Conservation (phyloP, 192 early-diverging fungal species). For the Linnemannia exigua region DNA sequence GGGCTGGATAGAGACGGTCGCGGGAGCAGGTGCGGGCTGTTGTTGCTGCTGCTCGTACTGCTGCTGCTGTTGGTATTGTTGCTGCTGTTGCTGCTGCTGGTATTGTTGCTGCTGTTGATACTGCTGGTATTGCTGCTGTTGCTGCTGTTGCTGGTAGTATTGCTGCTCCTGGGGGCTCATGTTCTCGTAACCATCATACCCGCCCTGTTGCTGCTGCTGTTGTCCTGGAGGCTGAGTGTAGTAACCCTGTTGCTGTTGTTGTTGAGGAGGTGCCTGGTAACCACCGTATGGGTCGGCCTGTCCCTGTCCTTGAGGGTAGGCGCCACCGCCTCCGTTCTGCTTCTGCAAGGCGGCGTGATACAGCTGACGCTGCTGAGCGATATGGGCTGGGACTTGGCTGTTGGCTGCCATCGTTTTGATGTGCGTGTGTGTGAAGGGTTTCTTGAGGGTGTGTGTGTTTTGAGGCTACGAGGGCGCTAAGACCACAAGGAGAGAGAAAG, state of each 20-base stretch:
- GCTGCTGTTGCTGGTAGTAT: constrained; percentile 30
- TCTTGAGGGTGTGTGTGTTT: background rate
- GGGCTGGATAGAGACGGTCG: constrained; percentile 43
- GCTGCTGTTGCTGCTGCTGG: constrained; percentile 29
- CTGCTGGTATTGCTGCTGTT: constrained; percentile 30
- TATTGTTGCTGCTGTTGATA: constrained; percentile 16
- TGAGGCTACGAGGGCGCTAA: background rate
- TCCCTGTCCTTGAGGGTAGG: constrained; percentile 5
- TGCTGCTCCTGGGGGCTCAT: constrained; percentile 33
- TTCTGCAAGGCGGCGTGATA: constrained; percentile 46
- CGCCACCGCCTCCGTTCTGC: constrained; percentile 37
- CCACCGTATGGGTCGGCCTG: constrained; percentile 19
- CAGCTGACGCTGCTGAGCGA: constrained; percentile 39
- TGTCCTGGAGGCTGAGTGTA: constrained; percentile 23
- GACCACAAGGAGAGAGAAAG: background rate
- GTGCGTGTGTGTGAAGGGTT: background rate
- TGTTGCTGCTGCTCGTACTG: constrained; percentile 1
- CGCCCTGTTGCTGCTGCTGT: constrained; percentile 21
- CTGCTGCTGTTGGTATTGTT: constrained; percentile 9
- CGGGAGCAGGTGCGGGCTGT: constrained; percentile 11
- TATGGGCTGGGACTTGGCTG: constrained; percentile 40
- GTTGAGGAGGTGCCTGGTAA: constrained; percentile 21
- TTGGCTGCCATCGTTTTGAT: constrained; percentile 27
- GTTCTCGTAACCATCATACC: constrained; percentile 3
- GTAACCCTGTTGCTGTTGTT: constrained; percentile 25